phyloP scores from a whole-genome alignment of 2,329 filamentous ascomycete genomes.

The Golovinomyces cichoracearum region DNA sequence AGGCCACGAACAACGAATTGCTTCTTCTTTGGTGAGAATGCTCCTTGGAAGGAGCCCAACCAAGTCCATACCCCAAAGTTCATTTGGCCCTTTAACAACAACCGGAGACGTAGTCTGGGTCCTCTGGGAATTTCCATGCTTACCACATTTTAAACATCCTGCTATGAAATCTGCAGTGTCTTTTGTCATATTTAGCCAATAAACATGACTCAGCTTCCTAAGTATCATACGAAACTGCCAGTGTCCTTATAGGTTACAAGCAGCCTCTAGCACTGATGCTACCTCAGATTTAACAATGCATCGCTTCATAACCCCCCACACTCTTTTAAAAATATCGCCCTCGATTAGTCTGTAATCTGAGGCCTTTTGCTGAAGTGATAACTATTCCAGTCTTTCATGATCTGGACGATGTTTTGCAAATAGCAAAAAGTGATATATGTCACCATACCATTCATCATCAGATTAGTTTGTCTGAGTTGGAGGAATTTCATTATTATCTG shows the following conservation, averaged over 20 bases:
- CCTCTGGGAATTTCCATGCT: slow-evolving; percentile 1
- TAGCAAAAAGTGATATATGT: not conserved
- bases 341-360: not conserved
- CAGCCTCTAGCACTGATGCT: not conserved
- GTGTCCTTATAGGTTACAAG: not conserved
- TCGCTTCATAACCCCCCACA: not conserved
- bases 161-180: not conserved
- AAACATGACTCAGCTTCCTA: not conserved
- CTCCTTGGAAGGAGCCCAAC: not conserved
- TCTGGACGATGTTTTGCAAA: not conserved
- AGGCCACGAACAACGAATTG: not conserved
- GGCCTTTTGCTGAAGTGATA: not conserved
- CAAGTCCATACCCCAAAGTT: slow-evolving; percentile 1
- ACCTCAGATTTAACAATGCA: not conserved
- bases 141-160: not conserved
- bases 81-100: not conserved
- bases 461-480: not conserved
- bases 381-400: not conserved
- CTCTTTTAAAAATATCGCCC: not conserved
- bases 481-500: not conserved
- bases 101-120: not conserved
- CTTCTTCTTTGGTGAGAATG: not conserved
- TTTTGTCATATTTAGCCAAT: slow-evolving; percentile 1
- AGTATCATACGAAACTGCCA: not conserved
- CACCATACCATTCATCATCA: not conserved